These are phyloP conservation scores for Priceomyces melissophilus DNA, from an alignment of 805 yeast species.

Conservation along the genomic window DNA sequence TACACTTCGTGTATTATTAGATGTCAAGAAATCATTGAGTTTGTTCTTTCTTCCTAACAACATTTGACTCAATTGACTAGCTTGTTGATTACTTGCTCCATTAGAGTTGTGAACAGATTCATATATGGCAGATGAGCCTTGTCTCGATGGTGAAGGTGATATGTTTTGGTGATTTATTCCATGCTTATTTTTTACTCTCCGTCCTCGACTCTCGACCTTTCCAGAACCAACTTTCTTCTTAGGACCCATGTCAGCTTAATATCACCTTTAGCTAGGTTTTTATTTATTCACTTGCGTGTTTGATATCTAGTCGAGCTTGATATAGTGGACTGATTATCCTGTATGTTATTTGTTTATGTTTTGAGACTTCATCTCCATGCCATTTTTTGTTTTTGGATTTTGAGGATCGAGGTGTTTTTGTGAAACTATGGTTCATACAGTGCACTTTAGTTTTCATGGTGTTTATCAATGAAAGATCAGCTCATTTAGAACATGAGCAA, in stretches of 20 bases:
- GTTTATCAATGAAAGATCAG: too few species aligned
- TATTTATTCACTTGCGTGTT: neutral
- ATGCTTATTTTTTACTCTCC: neutral
- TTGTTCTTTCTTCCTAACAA: conserved; percentile 16
- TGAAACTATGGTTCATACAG: neutral
- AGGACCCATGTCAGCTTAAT: conserved; percentile 7
- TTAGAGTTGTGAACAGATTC: neutral
- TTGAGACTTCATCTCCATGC: conserved; percentile 6
- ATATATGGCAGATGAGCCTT: neutral
- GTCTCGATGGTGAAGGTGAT: neutral
- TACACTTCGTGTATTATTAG: conserved; percentile 2
- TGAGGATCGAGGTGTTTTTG: conserved; percentile 5
- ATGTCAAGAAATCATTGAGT: conserved; percentile 14
- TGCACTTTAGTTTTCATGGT: too few species aligned
- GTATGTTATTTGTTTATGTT: conserved; percentile 11
- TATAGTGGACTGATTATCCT: conserved; percentile 6
- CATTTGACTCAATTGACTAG: conserved; percentile 8
- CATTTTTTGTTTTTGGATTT: conserved; percentile 5
- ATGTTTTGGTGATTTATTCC: neutral
- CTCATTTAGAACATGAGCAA: too few species aligned
- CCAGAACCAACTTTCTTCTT: conserved; percentile 7
- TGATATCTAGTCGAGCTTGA: neutral
- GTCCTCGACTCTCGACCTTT: conserved; percentile 3
- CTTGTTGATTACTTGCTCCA: conserved; percentile 1
- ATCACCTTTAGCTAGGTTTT: neutral